Percentiles rank a stretch among this genome's conserved stretches.
Conservation (phyloP, 73 alveolate genomes). For the Paraurostyla sp. region DNA sequence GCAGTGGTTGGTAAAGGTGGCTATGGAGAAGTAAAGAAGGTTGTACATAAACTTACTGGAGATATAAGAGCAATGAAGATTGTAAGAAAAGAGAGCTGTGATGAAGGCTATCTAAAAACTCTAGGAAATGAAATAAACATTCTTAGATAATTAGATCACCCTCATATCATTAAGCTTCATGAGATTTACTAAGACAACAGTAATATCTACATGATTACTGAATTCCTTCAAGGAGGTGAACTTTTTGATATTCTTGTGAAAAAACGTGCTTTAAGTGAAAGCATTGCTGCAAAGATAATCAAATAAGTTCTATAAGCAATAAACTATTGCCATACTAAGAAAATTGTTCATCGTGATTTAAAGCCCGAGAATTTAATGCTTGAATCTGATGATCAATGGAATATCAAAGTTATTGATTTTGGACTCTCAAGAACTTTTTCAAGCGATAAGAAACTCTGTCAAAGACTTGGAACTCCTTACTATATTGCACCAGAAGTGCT, state of each 20-base stretch:
- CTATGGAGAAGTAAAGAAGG: constrained; percentile 82
- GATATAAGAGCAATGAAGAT: constrained; percentile 78
- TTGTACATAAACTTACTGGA: constrained; percentile 66
- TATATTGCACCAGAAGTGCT: constrained; percentile 57
- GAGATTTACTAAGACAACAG: constrained; percentile 81
- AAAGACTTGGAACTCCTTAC: constrained; percentile 47
- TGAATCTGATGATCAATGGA: constrained; percentile 53
- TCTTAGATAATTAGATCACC: constrained; percentile 84
- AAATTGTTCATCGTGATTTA: constrained; percentile 76
- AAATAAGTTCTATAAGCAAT: constrained; percentile 75
- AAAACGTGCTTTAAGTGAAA: constrained; percentile 71
- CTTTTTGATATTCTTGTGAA: constrained; percentile 73
- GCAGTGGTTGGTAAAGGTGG: constrained; percentile 82
- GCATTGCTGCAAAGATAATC: constrained; percentile 72
- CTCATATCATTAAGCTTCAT: constrained; percentile 81
- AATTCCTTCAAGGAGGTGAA: constrained; percentile 85
- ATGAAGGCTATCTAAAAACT: constrained; percentile 29
- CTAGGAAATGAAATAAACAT: constrained; percentile 79
- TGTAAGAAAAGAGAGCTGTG: constrained; percentile 39
- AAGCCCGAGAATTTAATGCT: constrained; percentile 81
- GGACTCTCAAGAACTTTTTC: constrained; percentile 62
- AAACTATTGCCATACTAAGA: constrained; percentile 71
- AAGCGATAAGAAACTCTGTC: constrained; percentile 18
- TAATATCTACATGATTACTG: constrained; percentile 83
- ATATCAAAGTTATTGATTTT: constrained; percentile 78